A percentile compares a stretch with the other conserved stretches of the same genome.
Evolutionary conservation across 208 protist genomes (phyloP).

Genomic region (Trypanosoma caninum): DNA sequence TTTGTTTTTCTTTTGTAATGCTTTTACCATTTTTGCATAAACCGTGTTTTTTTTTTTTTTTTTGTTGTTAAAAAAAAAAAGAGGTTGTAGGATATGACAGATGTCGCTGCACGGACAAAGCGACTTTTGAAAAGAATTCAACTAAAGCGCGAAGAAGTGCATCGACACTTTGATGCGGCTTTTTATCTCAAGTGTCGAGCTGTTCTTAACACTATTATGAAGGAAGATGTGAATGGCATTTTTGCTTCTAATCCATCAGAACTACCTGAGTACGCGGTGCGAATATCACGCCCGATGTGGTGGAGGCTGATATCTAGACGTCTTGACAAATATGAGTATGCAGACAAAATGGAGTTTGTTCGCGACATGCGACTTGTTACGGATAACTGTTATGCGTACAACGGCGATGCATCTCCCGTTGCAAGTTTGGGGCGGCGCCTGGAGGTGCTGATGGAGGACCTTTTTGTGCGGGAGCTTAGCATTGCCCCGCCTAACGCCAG

Average conservation of each 20-base stretch:
- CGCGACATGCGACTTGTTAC: conserved; percentile 79
- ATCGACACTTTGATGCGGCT: conserved; percentile 42
- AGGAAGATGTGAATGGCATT: conserved; percentile 33
- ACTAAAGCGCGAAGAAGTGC: conserved; percentile 47
- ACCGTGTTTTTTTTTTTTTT: too few relatives aligned
- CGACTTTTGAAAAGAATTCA: conserved; percentile 47
- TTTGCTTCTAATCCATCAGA: conserved; percentile 53
- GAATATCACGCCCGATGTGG: conserved; percentile 60
- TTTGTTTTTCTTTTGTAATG: too few relatives aligned
- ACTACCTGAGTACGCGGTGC: conserved; percentile 45
- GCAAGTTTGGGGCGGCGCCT: conserved; percentile 42
- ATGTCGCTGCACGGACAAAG: conserved; percentile 10
- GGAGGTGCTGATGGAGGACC: conserved; percentile 78
- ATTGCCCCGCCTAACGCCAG: conserved; percentile 34
- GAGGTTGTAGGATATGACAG: conserved; percentile 2
- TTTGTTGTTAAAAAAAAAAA: conserved; percentile 3
- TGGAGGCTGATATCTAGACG: conserved; percentile 52
- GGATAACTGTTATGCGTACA: conserved; percentile 82
- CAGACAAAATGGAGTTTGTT: conserved; percentile 50
- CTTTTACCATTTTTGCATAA: too few relatives aligned
- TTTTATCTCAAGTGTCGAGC: conserved; percentile 63
- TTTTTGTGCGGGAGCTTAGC: conserved; percentile 68
- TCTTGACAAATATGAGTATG: conserved; percentile 70
- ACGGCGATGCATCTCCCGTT: conserved; percentile 43
- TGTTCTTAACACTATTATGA: conserved; percentile 30